phyloP scores from a whole-genome alignment of 305 asterid genomes.

The Ajuga reptans region DNA sequence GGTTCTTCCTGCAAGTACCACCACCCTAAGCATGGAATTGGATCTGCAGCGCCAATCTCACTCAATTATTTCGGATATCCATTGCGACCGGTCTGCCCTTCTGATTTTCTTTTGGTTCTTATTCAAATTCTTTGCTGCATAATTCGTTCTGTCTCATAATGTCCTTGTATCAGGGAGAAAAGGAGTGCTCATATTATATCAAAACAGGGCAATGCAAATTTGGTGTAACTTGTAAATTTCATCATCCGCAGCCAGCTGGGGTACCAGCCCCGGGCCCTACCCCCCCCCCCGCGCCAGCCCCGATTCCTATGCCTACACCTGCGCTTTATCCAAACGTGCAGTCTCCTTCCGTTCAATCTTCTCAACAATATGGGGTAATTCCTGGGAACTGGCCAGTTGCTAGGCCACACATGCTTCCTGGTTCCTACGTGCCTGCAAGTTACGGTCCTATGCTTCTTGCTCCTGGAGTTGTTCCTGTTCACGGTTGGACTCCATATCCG shows the following conservation, averaged over 20 bases:
- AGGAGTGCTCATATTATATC: constrained; percentile 71
- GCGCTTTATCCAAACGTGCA: constrained; percentile 52
- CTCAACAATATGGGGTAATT: constrained; percentile 75
- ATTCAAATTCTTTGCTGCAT: neutral
- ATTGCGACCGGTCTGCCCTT: constrained; percentile 55
- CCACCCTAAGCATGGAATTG: constrained; percentile 86
- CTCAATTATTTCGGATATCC: constrained; percentile 66
- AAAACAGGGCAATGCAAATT: constrained; percentile 89
- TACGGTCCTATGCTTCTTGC: constrained; percentile 71
- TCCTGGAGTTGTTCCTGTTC: constrained; percentile 70
- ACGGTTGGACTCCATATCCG: constrained; percentile 79
- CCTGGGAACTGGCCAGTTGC: constrained; percentile 81
- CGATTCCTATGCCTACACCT: constrained; percentile 34
- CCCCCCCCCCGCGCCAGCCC: constrained; percentile 19
- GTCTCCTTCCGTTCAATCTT: constrained; percentile 51
- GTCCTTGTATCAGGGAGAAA: constrained; percentile 60
- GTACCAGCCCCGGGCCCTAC: constrained; percentile 18
- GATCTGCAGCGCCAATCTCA: constrained; percentile 48
- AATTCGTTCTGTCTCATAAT: constrained; percentile 8
- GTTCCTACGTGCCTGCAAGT: constrained; percentile 79
- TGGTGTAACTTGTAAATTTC: constrained; percentile 81
- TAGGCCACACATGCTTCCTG: constrained; percentile 70
- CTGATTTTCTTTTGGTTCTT: neutral
- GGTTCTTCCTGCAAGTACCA: constrained; percentile 91
- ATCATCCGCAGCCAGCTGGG: constrained; percentile 84